phyloP scores from a whole-genome alignment of 2,329 filamentous ascomycete species.

The Atkinsonella hypoxylon region DNA sequence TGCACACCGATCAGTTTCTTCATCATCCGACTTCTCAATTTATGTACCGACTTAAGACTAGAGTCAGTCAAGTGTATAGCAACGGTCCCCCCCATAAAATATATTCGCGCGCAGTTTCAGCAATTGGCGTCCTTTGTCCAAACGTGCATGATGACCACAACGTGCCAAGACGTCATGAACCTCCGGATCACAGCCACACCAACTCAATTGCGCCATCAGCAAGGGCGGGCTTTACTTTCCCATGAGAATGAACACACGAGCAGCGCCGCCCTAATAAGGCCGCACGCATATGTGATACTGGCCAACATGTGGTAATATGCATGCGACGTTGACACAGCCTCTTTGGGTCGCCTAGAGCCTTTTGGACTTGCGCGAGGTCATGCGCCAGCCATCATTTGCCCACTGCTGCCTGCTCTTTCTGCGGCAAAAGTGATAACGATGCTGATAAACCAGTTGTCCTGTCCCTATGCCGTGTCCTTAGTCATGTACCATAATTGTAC shows the following conservation, averaged over 20 bases:
- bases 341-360: neutral
- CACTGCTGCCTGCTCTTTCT: neutral
- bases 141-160: neutral
- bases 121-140: neutral
- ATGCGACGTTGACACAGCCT: neutral
- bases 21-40: too few relatives aligned
- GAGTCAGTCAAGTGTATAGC: neutral
- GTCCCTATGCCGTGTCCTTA: neutral
- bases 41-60: neutral
- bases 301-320: neutral
- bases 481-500: neutral
- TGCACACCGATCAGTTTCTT: too few relatives aligned
- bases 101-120: neutral
- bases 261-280: neutral
- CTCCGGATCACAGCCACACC: neutral
- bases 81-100: neutral
- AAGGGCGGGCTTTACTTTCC: neutral
- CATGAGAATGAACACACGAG: neutral
- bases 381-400: neutral
- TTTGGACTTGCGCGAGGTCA: neutral
- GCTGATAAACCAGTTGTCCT: neutral
- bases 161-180: neutral
- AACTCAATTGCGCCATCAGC: neutral
- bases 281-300: neutral
- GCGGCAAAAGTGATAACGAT: neutral